These are phyloP conservation scores for Plasmodium yoelii DNA, from an alignment of 169 alveolate genomes.

Conservation along the genomic window DNA sequence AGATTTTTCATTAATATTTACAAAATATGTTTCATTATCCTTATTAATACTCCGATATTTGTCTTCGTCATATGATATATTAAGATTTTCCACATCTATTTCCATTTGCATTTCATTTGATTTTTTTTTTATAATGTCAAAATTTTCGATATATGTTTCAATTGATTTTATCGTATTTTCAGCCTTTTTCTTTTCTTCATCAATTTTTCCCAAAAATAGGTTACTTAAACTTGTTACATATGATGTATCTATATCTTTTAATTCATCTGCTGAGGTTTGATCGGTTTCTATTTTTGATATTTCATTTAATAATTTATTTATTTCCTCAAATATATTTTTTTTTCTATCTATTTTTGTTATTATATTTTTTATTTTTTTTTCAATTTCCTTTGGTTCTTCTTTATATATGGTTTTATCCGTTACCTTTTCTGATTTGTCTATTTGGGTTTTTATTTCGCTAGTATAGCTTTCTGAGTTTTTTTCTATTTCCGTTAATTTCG, in stretches of 20 bases:
- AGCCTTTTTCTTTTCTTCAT: not conserved
- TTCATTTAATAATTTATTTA: not conserved
- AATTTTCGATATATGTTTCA: not conserved
- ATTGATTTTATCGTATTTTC: not conserved
- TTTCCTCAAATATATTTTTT: not conserved
- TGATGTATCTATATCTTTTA: not conserved
- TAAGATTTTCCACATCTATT: not conserved
- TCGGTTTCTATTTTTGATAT: slow-evolving; percentile 2
- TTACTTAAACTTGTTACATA: slow-evolving; percentile 10
- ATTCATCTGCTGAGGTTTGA: not conserved
- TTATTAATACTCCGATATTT: not conserved
- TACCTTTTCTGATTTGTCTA: too few relatives aligned
- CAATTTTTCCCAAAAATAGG: not conserved
- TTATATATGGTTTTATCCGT: too few relatives aligned
- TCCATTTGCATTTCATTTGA: too few relatives aligned
- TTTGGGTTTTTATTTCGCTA: too few relatives aligned
- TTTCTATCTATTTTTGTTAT: not conserved
- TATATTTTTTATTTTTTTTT: too few relatives aligned
- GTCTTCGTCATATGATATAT: not conserved
- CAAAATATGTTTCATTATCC: too few relatives aligned
- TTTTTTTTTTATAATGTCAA: not conserved
- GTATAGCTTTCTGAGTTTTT: too few relatives aligned
- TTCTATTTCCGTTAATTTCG: too few relatives aligned
- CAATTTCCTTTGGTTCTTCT: too few relatives aligned
- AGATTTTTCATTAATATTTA: too few relatives aligned